Percentiles rank a stretch among this genome's conserved stretches.
phyloP scores from a whole-genome alignment of 805 yeast genomes.

The Ascoidea asiatica region DNA sequence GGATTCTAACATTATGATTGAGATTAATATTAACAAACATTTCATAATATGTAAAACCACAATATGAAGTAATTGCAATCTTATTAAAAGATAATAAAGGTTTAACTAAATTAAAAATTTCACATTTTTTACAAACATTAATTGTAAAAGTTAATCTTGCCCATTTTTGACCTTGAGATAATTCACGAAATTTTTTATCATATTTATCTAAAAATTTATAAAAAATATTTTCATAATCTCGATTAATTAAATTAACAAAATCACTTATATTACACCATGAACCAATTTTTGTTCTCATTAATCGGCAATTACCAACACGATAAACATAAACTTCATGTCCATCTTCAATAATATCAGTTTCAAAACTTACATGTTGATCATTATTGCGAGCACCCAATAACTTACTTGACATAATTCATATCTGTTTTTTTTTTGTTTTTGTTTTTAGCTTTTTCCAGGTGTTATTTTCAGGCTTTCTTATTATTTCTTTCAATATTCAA shows the following conservation, averaged over 20 bases:
- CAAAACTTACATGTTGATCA: conserved; percentile 3
- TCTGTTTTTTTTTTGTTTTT: too few species aligned
- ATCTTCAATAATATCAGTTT: not conserved
- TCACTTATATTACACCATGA: conserved; percentile 13
- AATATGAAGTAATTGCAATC: conserved; percentile 1
- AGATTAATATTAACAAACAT: conserved; percentile 1
- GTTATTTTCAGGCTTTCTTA: too few species aligned
- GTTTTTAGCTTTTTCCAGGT: too few species aligned
- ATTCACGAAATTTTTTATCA: not conserved
- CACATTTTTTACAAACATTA: conserved; percentile 10
- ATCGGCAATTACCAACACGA: conserved; percentile 16
- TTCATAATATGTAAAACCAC: conserved; percentile 3
- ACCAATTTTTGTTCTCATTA: conserved; percentile 16
- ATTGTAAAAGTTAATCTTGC: conserved; percentile 12
- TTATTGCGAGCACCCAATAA: conserved; percentile 4
- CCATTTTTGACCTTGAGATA: conserved; percentile 11
- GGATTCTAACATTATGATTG: not conserved
- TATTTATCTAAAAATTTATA: conserved; percentile 1
- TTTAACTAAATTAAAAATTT: conserved; percentile 8
- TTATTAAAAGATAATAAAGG: conserved; percentile 1
- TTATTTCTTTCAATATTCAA: too few species aligned
- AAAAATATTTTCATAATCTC: not conserved
- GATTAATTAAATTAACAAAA: conserved; percentile 5
- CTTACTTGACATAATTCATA: too few species aligned
- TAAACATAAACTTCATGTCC: conserved; percentile 6